These are phyloP conservation scores for Erythrobasidium hasegawianum DNA, from an alignment of 1,284 basidiomycete genomes.

Conservation along the genomic window DNA sequence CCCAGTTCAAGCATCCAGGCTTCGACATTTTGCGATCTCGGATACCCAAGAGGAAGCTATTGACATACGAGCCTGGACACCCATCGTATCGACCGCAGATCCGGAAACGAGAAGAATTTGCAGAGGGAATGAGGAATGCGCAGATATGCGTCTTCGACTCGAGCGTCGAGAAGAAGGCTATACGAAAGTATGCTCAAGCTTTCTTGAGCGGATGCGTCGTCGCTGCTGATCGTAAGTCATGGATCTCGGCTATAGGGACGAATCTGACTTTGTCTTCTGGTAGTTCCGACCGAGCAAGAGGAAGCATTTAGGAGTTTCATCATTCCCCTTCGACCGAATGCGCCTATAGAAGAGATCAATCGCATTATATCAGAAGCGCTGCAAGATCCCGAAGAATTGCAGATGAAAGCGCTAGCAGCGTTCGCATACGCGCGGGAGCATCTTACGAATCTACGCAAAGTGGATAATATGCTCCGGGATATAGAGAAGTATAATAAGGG, in stretches of 20 bases:
- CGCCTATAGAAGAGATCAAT: conserved; percentile 34
- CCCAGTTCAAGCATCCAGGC: conserved; percentile 22
- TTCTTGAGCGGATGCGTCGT: conserved; percentile 29
- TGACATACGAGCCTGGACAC: conserved; percentile 22
- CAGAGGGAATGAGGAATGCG: conserved; percentile 21
- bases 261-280: no score
- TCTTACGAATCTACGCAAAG: conserved; percentile 37
- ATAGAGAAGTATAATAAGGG: conserved; percentile 11
- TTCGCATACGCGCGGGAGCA: conserved; percentile 37
- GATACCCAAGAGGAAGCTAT: conserved; percentile 19
- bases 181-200: conserved; percentile 32
- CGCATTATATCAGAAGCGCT: conserved; percentile 33
- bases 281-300: conserved; percentile 33
- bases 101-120: conserved; percentile 18
- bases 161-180: conserved; percentile 33
- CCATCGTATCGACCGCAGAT: conserved; percentile 10
- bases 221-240: conserved; percentile 22
- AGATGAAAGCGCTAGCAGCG: conserved; percentile 35
- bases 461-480: conserved; percentile 28
- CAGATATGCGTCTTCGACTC: conserved; percentile 33
- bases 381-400: conserved; percentile 31
- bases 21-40: conserved; percentile 10
- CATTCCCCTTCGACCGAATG: conserved; percentile 4
- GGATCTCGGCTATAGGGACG: background rate
- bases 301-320: conserved; percentile 16